Base-by-base conservation (phyloP, 129 eudicot genomes). In the Saussurea involucrata region DNA sequence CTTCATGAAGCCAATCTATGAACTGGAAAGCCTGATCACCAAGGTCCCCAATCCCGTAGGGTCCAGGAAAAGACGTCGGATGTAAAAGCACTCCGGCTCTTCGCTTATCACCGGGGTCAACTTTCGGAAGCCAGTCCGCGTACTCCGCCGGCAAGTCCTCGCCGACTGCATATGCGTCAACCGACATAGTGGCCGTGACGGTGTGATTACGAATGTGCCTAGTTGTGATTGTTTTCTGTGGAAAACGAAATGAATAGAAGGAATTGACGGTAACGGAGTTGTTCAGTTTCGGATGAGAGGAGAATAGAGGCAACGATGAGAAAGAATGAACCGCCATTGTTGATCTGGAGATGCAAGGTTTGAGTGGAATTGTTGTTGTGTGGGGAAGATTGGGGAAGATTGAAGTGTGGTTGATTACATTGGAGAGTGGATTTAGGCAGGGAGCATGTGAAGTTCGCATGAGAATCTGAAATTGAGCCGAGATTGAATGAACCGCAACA, bases 41-140 rank as follows among this genome's bases (percentile, higher is more conserved):
- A 2, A 95, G 84, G 63, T 95, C 99, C 0, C 99, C 99, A 69
- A 95, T 79, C 57, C 99, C 96, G 42, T 89, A 88, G 0, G 94
- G 97, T n/a, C 97, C 96, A 17, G 82, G 83, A 89, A 95, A 90
- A 75, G 99, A 95, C 83, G 99, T 89, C 85, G 99, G 99, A 75
- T 95, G 99, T 32, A 95, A 91, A 17, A 95, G 79, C 60, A 95
- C 79, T 6, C 97, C 97, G 3, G 99, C 97, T 90, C 97, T 81
- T 58, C 99, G 82, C 72, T 89, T 82, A 21, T 74, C 67, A 37
- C 61, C 55, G 0, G 76, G 66, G 18, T 88, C 82, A 9, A 63
- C 63, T 15, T 72, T 80, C 21, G 97, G 99, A 10, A 89, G 42
- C 92, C 93, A 87, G 8, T 83, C 86, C 1, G 84, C 92, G 82